These are phyloP conservation scores for Tremella yokohamensis DNA, from an alignment of 768 basidiomycete genomes.

Conservation along the genomic window DNA sequence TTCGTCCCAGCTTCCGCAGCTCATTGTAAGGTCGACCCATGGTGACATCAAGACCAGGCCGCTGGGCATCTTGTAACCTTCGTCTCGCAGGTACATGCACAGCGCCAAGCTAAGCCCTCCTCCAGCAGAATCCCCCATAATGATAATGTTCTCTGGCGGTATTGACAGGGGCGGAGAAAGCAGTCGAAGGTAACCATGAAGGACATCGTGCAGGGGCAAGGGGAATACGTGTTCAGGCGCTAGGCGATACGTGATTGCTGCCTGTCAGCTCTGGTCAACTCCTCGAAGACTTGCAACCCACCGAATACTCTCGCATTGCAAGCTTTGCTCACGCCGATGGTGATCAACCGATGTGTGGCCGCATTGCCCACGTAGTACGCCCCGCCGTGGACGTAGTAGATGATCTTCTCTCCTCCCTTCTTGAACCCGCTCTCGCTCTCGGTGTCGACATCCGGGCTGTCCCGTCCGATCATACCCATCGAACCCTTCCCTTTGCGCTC, in stretches of 20 bases:
- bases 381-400: slow-evolving; percentile 92
- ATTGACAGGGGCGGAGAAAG: slow-evolving; percentile 77
- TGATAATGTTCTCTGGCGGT: slow-evolving; percentile 76
- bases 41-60: slow-evolving; percentile 87
- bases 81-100: slow-evolving; percentile 92
- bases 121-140: slow-evolving; percentile 85
- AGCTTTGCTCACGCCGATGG: slow-evolving; percentile 83
- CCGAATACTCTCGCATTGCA: slow-evolving; percentile 85
- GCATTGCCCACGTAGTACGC: slow-evolving; percentile 92
- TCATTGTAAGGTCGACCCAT: slow-evolving; percentile 97
- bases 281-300: slow-evolving; percentile 46
- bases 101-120: slow-evolving; percentile 81
- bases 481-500: background rate
- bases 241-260: slow-evolving; percentile 89
- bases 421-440: slow-evolving; percentile 21
- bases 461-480: background rate
- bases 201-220: slow-evolving; percentile 79
- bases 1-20: slow-evolving; percentile 96
- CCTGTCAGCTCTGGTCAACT: background rate
- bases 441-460: slow-evolving; percentile 18
- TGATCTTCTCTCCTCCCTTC: slow-evolving; percentile 61
- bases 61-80: slow-evolving; percentile 74
- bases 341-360: slow-evolving; percentile 81
- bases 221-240: slow-evolving; percentile 95
- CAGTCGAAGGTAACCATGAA: slow-evolving; percentile 79